Evolutionary conservation across 2,329 filamentous ascomycete species (phyloP).

Genomic region (Phialophora macrospora): DNA sequence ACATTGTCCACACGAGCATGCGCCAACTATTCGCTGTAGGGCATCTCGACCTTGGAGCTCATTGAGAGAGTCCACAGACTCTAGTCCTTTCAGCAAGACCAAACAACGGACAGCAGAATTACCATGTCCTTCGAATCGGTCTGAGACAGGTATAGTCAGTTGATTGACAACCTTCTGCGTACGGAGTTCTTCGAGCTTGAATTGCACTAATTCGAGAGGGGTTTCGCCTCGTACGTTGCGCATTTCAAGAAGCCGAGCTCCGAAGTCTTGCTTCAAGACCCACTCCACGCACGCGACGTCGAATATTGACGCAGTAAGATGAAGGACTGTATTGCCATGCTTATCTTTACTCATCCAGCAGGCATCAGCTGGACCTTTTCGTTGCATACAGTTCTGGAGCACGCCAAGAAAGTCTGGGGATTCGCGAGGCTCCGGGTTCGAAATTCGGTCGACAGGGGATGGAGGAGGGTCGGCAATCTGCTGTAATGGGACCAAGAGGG

Average conservation of each 20-base stretch:
- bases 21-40: conserved; percentile 42
- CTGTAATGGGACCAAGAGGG: conserved; percentile 25
- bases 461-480: conserved; percentile 21
- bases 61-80: conserved; percentile 19
- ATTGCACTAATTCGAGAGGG: conserved; percentile 43
- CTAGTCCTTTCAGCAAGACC: conserved; percentile 35
- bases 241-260: conserved; percentile 29
- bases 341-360: conserved; percentile 30
- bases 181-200: conserved; percentile 42
- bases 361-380: conserved; percentile 16
- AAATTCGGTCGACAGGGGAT: conserved; percentile 11
- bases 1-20: conserved; percentile 49
- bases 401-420: conserved; percentile 21
- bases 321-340: conserved; percentile 41
- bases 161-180: conserved; percentile 31
- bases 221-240: conserved; percentile 45
- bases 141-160: conserved; percentile 39
- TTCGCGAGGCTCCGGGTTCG: conserved; percentile 20
- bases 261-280: conserved; percentile 41
- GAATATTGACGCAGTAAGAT: conserved; percentile 39
- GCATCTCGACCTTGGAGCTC: conserved; percentile 27
- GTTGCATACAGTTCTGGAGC: conserved; percentile 25
- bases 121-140: conserved; percentile 44
- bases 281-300: conserved; percentile 40
- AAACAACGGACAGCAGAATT: conserved; percentile 41